Evolutionary conservation across 345 rosid species (phyloP).

Genomic region (Clausena lansium): DNA sequence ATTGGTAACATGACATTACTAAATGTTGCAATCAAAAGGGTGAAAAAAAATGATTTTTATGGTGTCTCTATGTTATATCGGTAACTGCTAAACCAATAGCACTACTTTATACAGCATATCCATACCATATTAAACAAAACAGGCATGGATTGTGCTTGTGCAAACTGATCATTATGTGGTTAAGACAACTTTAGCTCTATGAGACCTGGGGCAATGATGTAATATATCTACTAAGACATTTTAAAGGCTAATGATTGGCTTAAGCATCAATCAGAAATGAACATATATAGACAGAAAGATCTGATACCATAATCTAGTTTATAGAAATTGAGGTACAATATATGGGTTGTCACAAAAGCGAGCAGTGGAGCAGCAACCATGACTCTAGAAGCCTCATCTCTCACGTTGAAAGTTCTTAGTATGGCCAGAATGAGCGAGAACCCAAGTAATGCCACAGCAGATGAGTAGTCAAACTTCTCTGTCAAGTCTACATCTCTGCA

Average conservation of each 20-base stretch:
- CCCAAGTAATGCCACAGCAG: slow-evolving; percentile 72
- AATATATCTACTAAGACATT: background rate
- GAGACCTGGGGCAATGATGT: background rate
- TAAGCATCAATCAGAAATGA: background rate
- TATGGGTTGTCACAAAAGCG: slow-evolving; percentile 67
- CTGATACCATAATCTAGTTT: slow-evolving; percentile 55
- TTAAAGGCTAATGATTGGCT: background rate
- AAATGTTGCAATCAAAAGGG: background rate
- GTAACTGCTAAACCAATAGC: background rate
- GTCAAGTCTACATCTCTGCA: slow-evolving; percentile 66
- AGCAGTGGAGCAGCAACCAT: slow-evolving; percentile 77
- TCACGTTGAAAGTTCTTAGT: slow-evolving; percentile 57
- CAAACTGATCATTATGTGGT: background rate
- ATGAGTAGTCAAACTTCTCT: slow-evolving; percentile 73
- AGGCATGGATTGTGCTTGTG: background rate
- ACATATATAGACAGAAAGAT: background rate
- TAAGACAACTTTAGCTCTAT: background rate
- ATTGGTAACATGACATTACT: background rate
- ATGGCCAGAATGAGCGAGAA: slow-evolving; percentile 61
- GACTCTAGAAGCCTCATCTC: slow-evolving; percentile 65
- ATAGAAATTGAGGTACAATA: slow-evolving; percentile 63
- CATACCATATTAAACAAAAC: background rate
- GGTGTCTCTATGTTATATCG: background rate
- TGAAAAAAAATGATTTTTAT: background rate
- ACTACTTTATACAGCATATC: background rate